Evolutionary conservation across 2,329 filamentous ascomycete species (phyloP).

Genomic region (Nemania bipapillata): DNA sequence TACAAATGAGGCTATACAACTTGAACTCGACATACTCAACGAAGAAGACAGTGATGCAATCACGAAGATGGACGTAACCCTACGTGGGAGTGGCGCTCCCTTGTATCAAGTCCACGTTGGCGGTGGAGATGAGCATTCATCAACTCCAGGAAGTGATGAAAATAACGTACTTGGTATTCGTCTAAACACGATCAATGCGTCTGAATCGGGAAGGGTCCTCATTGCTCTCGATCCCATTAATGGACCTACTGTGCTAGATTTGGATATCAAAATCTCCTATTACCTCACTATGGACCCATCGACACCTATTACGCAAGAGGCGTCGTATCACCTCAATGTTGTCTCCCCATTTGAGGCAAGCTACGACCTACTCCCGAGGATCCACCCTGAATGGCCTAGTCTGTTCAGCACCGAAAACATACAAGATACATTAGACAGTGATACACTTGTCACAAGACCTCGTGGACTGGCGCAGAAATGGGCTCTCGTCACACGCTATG

Average conservation of each 20-base stretch:
- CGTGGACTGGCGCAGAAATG: constrained; percentile 81
- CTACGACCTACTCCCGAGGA: constrained; percentile 83
- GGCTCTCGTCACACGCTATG: constrained; percentile 77
- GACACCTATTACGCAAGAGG: constrained; percentile 80
- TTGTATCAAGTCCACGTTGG: constrained; percentile 57
- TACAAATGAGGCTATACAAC: constrained; percentile 77
- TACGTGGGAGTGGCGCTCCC: constrained; percentile 69
- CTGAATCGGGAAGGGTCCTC: constrained; percentile 57
- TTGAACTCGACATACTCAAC: constrained; percentile 79
- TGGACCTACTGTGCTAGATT: constrained; percentile 67
- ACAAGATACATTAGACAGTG: constrained; percentile 51
- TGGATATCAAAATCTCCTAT: constrained; percentile 80
- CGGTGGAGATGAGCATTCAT: constrained; percentile 51
- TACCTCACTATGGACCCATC: constrained; percentile 80
- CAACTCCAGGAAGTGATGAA: constrained; percentile 55
- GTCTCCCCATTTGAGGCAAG: constrained; percentile 90
- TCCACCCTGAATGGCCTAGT: constrained; percentile 87
- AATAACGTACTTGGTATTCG: constrained; percentile 56
- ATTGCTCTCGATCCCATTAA: constrained; percentile 64
- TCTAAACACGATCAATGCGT: constrained; percentile 61
- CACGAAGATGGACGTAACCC: constrained; percentile 73
- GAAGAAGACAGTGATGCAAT: constrained; percentile 82
- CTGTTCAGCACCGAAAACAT: constrained; percentile 75
- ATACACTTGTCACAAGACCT: constrained; percentile 48
- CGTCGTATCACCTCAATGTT: constrained; percentile 75